These are phyloP conservation scores for Inonotus obliquus DNA, from an alignment of 1,284 basidiomycete genomes.

Conservation along the genomic window DNA sequence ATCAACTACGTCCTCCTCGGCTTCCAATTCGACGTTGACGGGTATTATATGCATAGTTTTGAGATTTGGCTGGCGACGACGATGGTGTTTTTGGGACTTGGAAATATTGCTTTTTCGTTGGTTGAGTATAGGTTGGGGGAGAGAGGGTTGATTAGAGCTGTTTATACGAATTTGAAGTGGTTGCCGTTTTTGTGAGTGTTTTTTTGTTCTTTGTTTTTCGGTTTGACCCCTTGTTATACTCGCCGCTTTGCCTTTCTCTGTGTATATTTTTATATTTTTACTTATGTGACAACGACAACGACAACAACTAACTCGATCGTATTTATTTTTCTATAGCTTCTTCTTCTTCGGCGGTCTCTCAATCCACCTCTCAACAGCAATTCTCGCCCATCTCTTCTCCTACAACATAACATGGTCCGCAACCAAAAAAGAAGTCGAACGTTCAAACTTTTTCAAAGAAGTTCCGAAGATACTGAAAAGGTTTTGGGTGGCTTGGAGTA, in stretches of 20 bases:
- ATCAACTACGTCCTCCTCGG: conserved; percentile 74
- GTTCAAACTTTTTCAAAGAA: conserved; percentile 85
- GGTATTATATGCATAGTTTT: conserved; percentile 66
- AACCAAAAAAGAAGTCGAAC: conserved; percentile 76
- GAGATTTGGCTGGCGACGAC: conserved; percentile 75
- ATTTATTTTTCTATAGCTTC: too few relatives aligned
- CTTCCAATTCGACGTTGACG: conserved; percentile 56
- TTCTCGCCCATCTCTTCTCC: conserved; percentile 78
- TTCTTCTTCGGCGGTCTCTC: conserved; percentile 83
- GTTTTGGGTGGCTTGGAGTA: conserved; percentile 59
- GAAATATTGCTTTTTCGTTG: conserved; percentile 66
- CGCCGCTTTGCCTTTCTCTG: too few relatives aligned
- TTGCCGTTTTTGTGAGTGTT: conserved; percentile 70
- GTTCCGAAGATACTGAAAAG: conserved; percentile 76
- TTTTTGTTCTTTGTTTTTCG: background rate
- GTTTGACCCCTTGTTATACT: too few relatives aligned
- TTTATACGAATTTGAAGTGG: conserved; percentile 69
- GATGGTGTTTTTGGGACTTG: conserved; percentile 69
- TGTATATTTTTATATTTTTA: too few relatives aligned
- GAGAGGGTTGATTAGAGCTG: conserved; percentile 45
- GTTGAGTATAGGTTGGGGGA: conserved; percentile 74
- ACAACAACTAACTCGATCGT: too few relatives aligned
- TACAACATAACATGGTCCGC: conserved; percentile 83
- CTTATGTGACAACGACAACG: too few relatives aligned
- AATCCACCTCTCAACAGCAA: conserved; percentile 66